Conservation (phyloP, 1,139 yeast genomes). For the Pneumocystis sp. region DNA sequence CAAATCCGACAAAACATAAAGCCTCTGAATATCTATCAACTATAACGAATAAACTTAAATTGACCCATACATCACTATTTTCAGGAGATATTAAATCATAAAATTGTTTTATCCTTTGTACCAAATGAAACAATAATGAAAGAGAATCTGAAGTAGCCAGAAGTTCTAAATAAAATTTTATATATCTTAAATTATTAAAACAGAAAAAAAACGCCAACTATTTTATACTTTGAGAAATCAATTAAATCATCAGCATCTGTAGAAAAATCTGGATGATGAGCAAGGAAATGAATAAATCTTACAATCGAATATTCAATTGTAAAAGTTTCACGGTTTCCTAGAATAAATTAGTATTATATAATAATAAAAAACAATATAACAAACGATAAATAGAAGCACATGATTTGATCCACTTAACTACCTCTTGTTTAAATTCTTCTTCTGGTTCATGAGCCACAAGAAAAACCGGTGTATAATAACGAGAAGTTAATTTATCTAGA, state of each 20-base stretch:
- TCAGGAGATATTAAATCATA: slow-evolving; percentile 31
- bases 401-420: slow-evolving; percentile 61
- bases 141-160: slow-evolving; percentile 55
- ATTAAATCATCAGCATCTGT: slow-evolving; percentile 18
- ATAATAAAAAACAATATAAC: slow-evolving; percentile 8
- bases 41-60: not conserved
- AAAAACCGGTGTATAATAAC: slow-evolving; percentile 52
- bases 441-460: slow-evolving; percentile 68
- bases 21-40: slow-evolving; percentile 20
- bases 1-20: slow-evolving; percentile 60
- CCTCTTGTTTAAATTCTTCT: slow-evolving; percentile 33
- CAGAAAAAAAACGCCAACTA: not conserved
- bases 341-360: not conserved
- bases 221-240: slow-evolving; percentile 16
- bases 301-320: slow-evolving; percentile 51
- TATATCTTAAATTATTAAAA: slow-evolving; percentile 25
- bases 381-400: slow-evolving; percentile 27
- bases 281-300: slow-evolving; percentile 51
- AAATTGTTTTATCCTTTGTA: slow-evolving; percentile 69
- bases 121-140: slow-evolving; percentile 57
- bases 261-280: slow-evolving; percentile 57
- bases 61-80: slow-evolving; percentile 15
- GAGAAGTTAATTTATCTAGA: slow-evolving; percentile 41
- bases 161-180: slow-evolving; percentile 44
- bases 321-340: slow-evolving; percentile 31